These are phyloP conservation scores for Xylariaceae sp. DNA, from an alignment of 2,329 filamentous ascomycete genomes.

Conservation along the genomic window DNA sequence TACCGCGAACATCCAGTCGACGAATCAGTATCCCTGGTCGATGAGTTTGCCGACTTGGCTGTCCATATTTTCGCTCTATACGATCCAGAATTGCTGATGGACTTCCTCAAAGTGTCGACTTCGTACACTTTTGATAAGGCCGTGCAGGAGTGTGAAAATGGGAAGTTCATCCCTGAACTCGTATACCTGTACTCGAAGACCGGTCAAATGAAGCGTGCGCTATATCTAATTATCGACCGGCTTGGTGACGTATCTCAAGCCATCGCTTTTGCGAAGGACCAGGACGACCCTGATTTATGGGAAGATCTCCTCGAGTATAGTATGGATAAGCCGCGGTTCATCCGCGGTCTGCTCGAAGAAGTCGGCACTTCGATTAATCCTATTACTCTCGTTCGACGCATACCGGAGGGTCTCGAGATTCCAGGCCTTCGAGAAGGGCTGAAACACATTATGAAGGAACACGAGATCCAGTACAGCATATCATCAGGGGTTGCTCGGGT, in stretches of 20 bases:
- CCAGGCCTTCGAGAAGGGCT: slow-evolving; percentile 86
- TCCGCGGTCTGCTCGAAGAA: slow-evolving; percentile 85
- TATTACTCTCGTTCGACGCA: slow-evolving; percentile 82
- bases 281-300: slow-evolving; percentile 91
- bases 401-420: slow-evolving; percentile 90
- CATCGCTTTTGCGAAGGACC: slow-evolving; percentile 90
- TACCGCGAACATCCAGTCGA: slow-evolving; percentile 55
- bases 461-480: slow-evolving; percentile 93
- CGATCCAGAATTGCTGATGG: slow-evolving; percentile 76
- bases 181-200: slow-evolving; percentile 95
- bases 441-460: slow-evolving; percentile 87
- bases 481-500: slow-evolving; percentile 86
- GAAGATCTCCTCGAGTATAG: slow-evolving; percentile 91
- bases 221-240: slow-evolving; percentile 92
- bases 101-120: slow-evolving; percentile 80
- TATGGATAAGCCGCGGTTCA: slow-evolving; percentile 97
- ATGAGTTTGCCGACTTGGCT: slow-evolving; percentile 82
- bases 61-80: slow-evolving; percentile 84
- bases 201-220: slow-evolving; percentile 84
- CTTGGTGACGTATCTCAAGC: slow-evolving; percentile 87
- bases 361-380: slow-evolving; percentile 93
- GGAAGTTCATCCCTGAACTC: slow-evolving; percentile 84
- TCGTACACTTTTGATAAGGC: slow-evolving; percentile 84
- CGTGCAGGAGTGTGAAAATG: slow-evolving; percentile 74
- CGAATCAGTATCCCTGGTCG: slow-evolving; percentile 68